Base-by-base conservation (phyloP, 1,284 basidiomycete genomes). In the Singerocomus inundabilis region DNA sequence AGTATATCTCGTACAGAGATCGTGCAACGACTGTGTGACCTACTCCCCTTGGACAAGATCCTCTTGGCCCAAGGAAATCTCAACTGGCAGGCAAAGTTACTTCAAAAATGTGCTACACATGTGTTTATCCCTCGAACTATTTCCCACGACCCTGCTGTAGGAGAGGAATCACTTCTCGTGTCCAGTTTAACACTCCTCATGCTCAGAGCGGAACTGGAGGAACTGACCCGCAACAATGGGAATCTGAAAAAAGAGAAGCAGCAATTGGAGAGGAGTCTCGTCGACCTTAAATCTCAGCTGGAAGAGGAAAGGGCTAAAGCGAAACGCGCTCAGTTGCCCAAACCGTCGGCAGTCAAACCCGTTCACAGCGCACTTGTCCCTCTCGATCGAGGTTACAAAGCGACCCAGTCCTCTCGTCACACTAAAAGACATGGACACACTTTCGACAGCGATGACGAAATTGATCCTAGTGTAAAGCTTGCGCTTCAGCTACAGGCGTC, bases 31-130 rank as follows among this genome's bases (percentile, higher is more conserved):
- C 68, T 87, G 26, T 61, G 70, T 18, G 59, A 70, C 1, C 64
- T 82, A 16, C 69, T 85, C 9, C 67, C 69, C 8, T 71, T 79
- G 35, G 77, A 82, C 46, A 57, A 63, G 42, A 47, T 45, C 31
- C 48, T 16, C 12, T 45, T 77, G 18, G 54, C 77, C 4, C 49
- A 61, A 28, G 71, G 74, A 46, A 57, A 57, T n/a, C 56, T 79
- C 30, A 75, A 78, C 46, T 79, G 79, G 78, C 78, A 84, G 53
- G 75, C 77, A 1, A 76, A 78, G 47, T 70, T 81, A 2, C 68
- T 82, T n/a, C 70, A 70, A 4, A 75, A 82, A 54, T 84, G 75
- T 56, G 77, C 77, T 4, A 78, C 72, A 0, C 76, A 84, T 46
- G 65, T 78, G 44, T 76, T 84, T 51, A 63, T 74, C 9, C 69